Evolutionary conservation across 768 basidiomycete species (phyloP).

Genomic region (Auricularia heimuer): DNA sequence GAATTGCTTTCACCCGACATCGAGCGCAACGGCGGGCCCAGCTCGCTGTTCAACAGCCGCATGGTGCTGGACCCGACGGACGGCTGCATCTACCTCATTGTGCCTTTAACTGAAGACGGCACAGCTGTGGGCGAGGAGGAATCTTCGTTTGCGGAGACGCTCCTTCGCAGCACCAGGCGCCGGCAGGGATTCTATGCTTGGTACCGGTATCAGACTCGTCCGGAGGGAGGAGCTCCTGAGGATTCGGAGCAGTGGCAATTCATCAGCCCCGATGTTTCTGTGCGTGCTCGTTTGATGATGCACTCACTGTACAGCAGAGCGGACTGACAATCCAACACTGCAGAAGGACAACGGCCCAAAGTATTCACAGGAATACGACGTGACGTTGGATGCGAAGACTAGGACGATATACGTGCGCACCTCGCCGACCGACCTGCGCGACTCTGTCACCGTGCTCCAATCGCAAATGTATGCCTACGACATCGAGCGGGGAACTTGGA

Average conservation of each 20-base stretch:
- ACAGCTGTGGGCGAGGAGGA: background rate
- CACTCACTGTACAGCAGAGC: too few species aligned
- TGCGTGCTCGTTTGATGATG: background rate
- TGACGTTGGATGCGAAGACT: background rate
- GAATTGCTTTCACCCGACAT: background rate
- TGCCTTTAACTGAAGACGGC: background rate
- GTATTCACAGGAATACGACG: background rate
- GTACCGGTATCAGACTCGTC: background rate
- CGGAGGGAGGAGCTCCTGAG: background rate
- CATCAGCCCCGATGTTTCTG: background rate
- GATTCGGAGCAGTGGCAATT: background rate
- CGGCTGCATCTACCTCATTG: background rate
- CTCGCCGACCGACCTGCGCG: background rate
- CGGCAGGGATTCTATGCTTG: background rate
- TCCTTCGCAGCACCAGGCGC: background rate
- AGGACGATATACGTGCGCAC: background rate
- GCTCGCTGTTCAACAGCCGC: background rate
- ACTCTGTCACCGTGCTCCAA: background rate
- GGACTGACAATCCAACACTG: background rate
- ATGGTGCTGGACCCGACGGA: background rate
- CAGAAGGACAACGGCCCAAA: background rate
- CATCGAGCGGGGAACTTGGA: background rate
- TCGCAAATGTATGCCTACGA: background rate
- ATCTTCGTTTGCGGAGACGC: background rate
- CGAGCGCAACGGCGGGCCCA: background rate